These are phyloP conservation scores for Globisporangium heterothallicum DNA, from an alignment of 352 stramenopile species.

Conservation along the genomic window DNA sequence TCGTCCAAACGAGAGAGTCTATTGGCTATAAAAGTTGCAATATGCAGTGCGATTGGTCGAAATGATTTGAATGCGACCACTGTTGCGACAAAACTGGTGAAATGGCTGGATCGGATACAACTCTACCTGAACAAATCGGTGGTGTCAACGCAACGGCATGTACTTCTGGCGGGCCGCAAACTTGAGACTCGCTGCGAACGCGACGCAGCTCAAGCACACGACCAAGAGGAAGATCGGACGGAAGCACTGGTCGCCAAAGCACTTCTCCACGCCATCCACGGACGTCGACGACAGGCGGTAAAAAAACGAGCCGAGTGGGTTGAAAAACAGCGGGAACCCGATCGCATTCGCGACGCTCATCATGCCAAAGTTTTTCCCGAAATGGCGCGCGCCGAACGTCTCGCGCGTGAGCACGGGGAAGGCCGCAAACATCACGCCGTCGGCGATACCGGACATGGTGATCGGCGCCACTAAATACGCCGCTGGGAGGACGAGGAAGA, in stretches of 20 bases:
- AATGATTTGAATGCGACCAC: conserved; percentile 1
- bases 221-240: conserved; percentile 57
- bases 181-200: conserved; percentile 45
- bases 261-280: conserved; percentile 43
- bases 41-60: neutral
- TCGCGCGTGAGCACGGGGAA: conserved; percentile 69
- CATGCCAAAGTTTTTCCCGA: conserved; percentile 77
- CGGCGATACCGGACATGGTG: conserved; percentile 47
- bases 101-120: neutral
- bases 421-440: conserved; percentile 69
- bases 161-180: conserved; percentile 38
- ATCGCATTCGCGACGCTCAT: conserved; percentile 71
- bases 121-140: neutral
- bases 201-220: conserved; percentile 38
- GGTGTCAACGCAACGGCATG: conserved; percentile 2
- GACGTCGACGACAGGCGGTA: conserved; percentile 35
- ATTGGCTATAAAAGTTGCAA: neutral
- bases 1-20: neutral
- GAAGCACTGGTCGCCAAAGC: conserved; percentile 55
- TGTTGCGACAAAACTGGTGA: neutral
- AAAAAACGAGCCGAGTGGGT: conserved; percentile 53
- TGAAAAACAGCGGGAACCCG: conserved; percentile 71
- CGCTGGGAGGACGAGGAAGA: conserved; percentile 51
- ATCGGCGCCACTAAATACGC: conserved; percentile 45
- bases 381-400: conserved; percentile 60